Conservation (phyloP, 371 early-diverging fungal species). For the Sporodiniella umbellata region DNA sequence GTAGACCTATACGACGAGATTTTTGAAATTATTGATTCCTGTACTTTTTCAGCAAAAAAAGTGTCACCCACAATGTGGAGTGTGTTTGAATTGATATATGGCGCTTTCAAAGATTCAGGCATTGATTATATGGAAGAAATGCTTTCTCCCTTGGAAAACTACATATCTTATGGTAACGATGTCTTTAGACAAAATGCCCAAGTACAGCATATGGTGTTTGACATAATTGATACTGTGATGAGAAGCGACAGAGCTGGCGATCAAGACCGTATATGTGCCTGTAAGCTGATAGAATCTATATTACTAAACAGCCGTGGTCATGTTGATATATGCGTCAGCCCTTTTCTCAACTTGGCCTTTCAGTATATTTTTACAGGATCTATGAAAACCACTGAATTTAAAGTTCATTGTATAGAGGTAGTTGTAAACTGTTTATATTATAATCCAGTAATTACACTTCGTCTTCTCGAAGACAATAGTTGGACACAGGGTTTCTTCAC, state of each 20-base stretch:
- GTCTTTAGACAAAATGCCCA: constrained; percentile 58
- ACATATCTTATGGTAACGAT: constrained; percentile 77
- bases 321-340: constrained; percentile 58
- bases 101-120: constrained; percentile 70
- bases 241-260: constrained; percentile 65
- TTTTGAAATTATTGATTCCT: constrained; percentile 86
- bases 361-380: constrained; percentile 58
- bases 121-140: constrained; percentile 81
- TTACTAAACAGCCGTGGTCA: constrained; percentile 75
- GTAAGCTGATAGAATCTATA: constrained; percentile 75
- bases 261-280: constrained; percentile 70
- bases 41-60: constrained; percentile 73
- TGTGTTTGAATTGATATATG: constrained; percentile 73
- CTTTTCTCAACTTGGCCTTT: constrained; percentile 65
- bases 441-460: constrained; percentile 73
- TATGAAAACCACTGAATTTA: constrained; percentile 54
- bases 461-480: constrained; percentile 70
- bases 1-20: constrained; percentile 81
- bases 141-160: constrained; percentile 83
- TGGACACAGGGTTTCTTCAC: constrained; percentile 79
- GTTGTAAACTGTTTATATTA: constrained; percentile 83
- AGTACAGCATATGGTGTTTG: constrained; percentile 61
- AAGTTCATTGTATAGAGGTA: constrained; percentile 60
- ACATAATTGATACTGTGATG: constrained; percentile 72
- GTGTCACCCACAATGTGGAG: constrained; percentile 87